Evolutionary conservation across 495 filamentous ascomycete species (phyloP), one percentile per base, ranked within the genome.

Genomic region (Annulohypoxylon nitens): DNA sequence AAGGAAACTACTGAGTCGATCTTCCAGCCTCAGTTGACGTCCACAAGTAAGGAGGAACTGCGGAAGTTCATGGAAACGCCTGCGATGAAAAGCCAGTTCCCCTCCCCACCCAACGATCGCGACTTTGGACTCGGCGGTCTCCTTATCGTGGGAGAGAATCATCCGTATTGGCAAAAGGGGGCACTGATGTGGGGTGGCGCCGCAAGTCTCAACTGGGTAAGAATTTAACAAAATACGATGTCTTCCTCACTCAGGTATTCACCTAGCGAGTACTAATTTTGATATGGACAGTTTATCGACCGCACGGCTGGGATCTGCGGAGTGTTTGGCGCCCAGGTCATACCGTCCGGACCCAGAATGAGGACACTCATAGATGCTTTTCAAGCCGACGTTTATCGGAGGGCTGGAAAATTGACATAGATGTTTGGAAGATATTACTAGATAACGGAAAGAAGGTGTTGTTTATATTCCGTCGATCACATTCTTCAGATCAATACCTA

Each of bases 111-210:
- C 1, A 23, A 57, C n/a, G 78, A 80, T 48, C 81, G 81, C 25
- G 80, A 81, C 43, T 78, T 76, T 65, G 75, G 79, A 8, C 53
- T 75, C 16, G 79, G 75, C 18, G 82, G 82, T 7, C 25, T 82
- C 64, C 54, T 83, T 41, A 63, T 78, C 11, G 65, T 64, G 14
- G 78, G 62, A n/a, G 64, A 71, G 36, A 25, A 50, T 3, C 74
- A 76, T 4, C 61, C 20, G 57, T 59, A 78, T 23, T 70, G 80
- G 59, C 76, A 63, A 30, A 74, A 59, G 18, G 79, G 78, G 48
- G 78, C 77, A 26, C 6, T 83, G 61, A 75, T 78, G 70, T 83
- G 82, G 80, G 76, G 78, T 6, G 82, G 81, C 3, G 72, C 71
- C 20, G 77, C 71, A 57, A 83, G 81, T 72, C 61, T 71, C 18